Base-by-base conservation (phyloP, 352 stramenopile genomes). In the Globisporangium solare region DNA sequence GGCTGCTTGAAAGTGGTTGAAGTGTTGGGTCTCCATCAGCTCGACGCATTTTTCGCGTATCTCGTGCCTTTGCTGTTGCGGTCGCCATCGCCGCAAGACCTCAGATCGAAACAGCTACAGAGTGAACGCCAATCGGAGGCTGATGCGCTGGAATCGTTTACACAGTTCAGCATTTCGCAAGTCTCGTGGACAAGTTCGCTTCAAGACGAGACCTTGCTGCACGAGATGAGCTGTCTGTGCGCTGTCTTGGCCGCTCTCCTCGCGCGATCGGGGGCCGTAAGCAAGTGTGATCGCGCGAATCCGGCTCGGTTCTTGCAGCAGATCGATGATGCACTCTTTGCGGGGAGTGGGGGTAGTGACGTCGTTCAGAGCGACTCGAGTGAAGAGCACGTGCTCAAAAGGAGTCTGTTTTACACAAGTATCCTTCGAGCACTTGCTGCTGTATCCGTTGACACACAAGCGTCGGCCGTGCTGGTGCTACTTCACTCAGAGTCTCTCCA, bases 41-140 rank as follows among this genome's bases (percentile, higher is more conserved):
- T 58, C 4, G 50, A 63, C 1, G 35, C 42, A 6, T 63, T 63
- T 46, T 63, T 63, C 40, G 50, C 57, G 15, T 51, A 52, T 17
- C 12, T 63, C 14, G 50, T 63, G 14, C 50, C 57, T 10, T 41
- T 22, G 18, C 17, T 63, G 6, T 18, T 13, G 27, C 46, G 18
- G 32, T 42, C 46, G 15, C 4, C 20, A 20, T 5, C 43, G 7
- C 13, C 27, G 2, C 50, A 18, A 39, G 21, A 40, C 21, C 12
- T 24, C 37, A 12, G 48, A 42, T 17, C 51, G 22, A 20, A 32
- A 54, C 13, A 37, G 46, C 31, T 3, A 27, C 41, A 51, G 31
- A 7, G 13, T 10, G 32, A 32, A n/a, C n/a, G 39, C 18, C 45
- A 12, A 15, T 46, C 14, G 45, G 42, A 20, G 14, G 10, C 18